phyloP scores from a whole-genome alignment of 164 flowering plant genomes.

The Aristolochia californica region DNA sequence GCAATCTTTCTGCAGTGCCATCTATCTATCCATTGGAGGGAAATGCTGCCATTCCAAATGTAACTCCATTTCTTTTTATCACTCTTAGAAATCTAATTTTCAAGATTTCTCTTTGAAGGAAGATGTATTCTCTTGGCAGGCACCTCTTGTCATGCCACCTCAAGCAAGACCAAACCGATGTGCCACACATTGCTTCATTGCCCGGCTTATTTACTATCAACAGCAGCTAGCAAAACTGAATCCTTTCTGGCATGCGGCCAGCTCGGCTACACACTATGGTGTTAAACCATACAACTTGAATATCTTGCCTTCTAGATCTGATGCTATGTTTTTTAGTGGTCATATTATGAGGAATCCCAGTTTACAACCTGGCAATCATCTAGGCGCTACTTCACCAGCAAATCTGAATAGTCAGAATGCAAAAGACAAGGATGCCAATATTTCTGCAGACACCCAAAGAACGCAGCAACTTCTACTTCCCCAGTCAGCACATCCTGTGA shows the following conservation, averaged over 20 bases:
- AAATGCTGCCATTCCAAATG: constrained; percentile 8
- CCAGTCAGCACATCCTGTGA: constrained; percentile 19
- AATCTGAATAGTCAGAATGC: constrained; percentile 6
- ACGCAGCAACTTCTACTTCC: constrained; percentile 18
- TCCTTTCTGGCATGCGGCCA: constrained; percentile 19
- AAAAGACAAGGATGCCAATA: constrained; percentile 15
- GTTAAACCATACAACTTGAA: constrained; percentile 15
- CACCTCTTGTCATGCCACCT: constrained; percentile 17
- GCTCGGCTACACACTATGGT: constrained; percentile 16
- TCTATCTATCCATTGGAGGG: constrained; percentile 7
- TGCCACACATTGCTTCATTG: constrained; percentile 36
- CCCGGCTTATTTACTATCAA: constrained; percentile 29
- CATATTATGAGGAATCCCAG: constrained; percentile 11
- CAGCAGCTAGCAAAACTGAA: constrained; percentile 26
- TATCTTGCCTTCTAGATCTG: constrained; percentile 12
- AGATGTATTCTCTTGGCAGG: constrained; percentile 17
- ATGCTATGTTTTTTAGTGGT: constrained; percentile 12
- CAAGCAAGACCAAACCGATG: constrained; percentile 38
- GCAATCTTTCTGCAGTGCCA: constrained; percentile 10
- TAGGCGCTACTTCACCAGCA: not conserved
- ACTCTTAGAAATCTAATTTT: not conserved
- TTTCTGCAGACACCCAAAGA: constrained; percentile 14
- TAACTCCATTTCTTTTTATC: not conserved
- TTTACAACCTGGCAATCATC: constrained; percentile 5
- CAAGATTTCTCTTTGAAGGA: no score